These are phyloP conservation scores for Stereum hirsutum DNA, from an alignment of 1,284 basidiomycete genomes.

Conservation along the genomic window DNA sequence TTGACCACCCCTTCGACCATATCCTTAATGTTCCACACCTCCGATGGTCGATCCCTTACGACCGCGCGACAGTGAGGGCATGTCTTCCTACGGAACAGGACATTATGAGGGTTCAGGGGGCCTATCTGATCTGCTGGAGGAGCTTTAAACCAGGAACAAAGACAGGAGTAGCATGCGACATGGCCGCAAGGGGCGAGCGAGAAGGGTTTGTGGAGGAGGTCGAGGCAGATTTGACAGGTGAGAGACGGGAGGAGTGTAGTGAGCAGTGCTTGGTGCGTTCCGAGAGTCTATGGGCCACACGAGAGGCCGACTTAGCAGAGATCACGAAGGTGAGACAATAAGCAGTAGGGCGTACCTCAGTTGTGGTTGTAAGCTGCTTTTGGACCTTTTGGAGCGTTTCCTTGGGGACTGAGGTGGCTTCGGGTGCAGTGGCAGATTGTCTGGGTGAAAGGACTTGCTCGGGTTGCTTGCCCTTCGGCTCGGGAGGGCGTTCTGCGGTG, in stretches of 20 bases:
- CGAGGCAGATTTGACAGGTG: conserved; percentile 69
- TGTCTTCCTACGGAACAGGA: conserved; percentile 40
- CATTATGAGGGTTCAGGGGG: conserved; percentile 15
- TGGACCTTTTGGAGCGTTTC: too few relatives aligned
- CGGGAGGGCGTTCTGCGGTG: too few relatives aligned
- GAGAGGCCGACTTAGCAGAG: too few relatives aligned
- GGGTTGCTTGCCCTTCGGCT: too few relatives aligned
- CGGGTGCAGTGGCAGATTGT: too few relatives aligned
- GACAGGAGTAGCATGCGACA: conserved; percentile 58
- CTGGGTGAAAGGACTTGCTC: too few relatives aligned
- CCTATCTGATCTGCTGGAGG: conserved; percentile 18
- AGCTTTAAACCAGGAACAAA: conserved; percentile 66
- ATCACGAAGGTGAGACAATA: too few relatives aligned
- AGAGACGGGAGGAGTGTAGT: conserved; percentile 46
- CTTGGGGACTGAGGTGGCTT: too few relatives aligned
- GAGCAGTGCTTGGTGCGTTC: conserved; percentile 41
- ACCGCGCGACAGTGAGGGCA: conserved; percentile 67
- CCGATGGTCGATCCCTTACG: conserved; percentile 51
- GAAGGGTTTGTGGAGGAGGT: conserved; percentile 60
- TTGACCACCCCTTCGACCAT: conserved; percentile 45
- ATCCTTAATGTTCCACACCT: conserved; percentile 65
- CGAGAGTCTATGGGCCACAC: too few relatives aligned
- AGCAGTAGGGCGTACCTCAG: too few relatives aligned
- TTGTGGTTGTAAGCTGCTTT: too few relatives aligned
- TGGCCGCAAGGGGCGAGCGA: conserved; percentile 70